These are phyloP conservation scores for Globisporangium polare DNA, from an alignment of 352 stramenopile genomes.

Conservation along the genomic window DNA sequence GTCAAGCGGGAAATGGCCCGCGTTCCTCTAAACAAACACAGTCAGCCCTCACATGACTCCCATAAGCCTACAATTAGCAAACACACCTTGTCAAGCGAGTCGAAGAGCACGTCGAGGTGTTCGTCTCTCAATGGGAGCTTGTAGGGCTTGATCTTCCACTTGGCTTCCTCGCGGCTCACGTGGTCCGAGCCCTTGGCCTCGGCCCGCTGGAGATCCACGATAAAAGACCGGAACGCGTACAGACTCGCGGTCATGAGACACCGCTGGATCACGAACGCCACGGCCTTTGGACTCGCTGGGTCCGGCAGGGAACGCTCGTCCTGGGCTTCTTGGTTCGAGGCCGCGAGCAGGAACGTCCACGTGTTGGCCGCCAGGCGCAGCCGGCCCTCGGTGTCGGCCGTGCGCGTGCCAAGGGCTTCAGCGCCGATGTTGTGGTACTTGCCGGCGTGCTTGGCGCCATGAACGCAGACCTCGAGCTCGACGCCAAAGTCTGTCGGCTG, in stretches of 20 bases:
- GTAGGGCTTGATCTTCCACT: conserved; percentile 52
- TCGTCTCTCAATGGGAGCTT: conserved; percentile 62
- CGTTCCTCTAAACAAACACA: conserved; percentile 26
- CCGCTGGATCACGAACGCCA: conserved; percentile 47
- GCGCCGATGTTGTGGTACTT: conserved; percentile 70
- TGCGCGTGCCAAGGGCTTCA: conserved; percentile 54
- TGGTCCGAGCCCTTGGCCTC: conserved; percentile 49
- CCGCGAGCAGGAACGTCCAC: conserved; percentile 63
- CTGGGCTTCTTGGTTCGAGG: conserved; percentile 28
- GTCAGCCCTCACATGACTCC: too few relatives aligned
- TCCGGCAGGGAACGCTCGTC: conserved; percentile 45
- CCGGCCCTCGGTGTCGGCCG: conserved; percentile 61
- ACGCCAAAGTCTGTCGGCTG: conserved; percentile 77
- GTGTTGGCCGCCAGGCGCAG: conserved; percentile 43
- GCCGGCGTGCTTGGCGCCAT: conserved; percentile 38
- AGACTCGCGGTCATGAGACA: conserved; percentile 53
- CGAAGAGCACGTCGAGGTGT: conserved; percentile 69
- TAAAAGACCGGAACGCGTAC: conserved; percentile 54
- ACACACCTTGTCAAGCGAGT: conserved; percentile 70
- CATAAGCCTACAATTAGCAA: too few relatives aligned
- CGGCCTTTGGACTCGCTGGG: conserved; percentile 31
- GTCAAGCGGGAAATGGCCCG: conserved; percentile 49
- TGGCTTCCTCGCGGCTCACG: conserved; percentile 62
- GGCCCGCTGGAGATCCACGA: conserved; percentile 34
- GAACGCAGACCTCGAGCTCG: conserved; percentile 67